A percentile compares a stretch with the other conserved stretches of the same genome.
Conservation (phyloP, 306 rosid species). For the Vicia villosa region DNA sequence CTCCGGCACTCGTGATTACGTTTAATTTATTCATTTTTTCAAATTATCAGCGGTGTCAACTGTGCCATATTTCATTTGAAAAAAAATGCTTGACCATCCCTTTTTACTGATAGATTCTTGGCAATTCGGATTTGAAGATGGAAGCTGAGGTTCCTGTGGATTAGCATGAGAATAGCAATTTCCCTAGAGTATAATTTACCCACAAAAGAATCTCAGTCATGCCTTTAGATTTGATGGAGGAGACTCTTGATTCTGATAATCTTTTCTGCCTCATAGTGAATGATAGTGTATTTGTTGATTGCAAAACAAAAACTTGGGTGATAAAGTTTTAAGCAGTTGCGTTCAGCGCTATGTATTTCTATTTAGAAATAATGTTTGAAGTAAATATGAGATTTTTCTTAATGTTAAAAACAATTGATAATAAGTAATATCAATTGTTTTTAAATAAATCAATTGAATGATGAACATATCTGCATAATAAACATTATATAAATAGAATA, state of each 20-base stretch:
- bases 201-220: neutral
- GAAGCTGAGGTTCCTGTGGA: slow-evolving; percentile 76
- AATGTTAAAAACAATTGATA: neutral
- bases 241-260: slow-evolving; percentile 30
- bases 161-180: slow-evolving; percentile 34
- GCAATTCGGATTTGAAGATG: slow-evolving; percentile 66
- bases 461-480: no score
- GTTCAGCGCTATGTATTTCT: slow-evolving; percentile 2
- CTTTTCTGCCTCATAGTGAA: slow-evolving; percentile 23
- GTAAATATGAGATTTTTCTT: slow-evolving; percentile 5
- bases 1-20: no score
- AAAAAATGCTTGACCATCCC: slow-evolving; percentile 27
- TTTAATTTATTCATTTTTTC: no score
- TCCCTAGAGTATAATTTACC: slow-evolving; percentile 25
- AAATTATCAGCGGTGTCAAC: no score
- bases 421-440: no score
- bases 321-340: slow-evolving; percentile 21
- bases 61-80: slow-evolving; percentile 28
- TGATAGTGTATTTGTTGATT: slow-evolving; percentile 10
- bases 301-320: slow-evolving; percentile 5
- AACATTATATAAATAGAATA: no score
- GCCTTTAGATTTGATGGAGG: slow-evolving; percentile 23
- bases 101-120: slow-evolving; percentile 56
- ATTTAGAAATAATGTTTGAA: slow-evolving; percentile 25
- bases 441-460: no score